A percentile compares a stretch with the other conserved stretches of the same genome.
Evolutionary conservation across 2,329 filamentous ascomycete species (phyloP).

Genomic region (Volutella citrinella): DNA sequence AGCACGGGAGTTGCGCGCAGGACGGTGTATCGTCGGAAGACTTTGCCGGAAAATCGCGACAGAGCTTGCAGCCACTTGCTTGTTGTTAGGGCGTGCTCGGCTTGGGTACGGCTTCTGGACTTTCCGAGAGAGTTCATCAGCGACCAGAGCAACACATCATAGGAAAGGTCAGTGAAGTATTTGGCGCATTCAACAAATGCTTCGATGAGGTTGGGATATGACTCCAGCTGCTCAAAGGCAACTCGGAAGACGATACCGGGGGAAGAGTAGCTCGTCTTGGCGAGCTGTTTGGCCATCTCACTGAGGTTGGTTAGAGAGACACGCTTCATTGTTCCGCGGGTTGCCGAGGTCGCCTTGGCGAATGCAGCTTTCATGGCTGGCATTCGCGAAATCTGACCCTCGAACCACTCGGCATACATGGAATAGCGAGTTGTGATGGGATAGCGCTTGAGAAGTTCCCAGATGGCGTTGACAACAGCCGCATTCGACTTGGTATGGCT

Average conservation of each 20-base stretch:
- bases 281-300: constrained; percentile 81
- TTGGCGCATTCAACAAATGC: constrained; percentile 91
- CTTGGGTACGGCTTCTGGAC: constrained; percentile 60
- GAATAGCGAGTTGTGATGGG: constrained; percentile 75
- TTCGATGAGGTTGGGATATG: constrained; percentile 92
- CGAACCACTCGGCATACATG: constrained; percentile 93
- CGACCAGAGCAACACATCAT: constrained; percentile 92
- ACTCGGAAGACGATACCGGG: constrained; percentile 90
- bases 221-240: constrained; percentile 85
- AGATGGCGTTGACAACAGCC: constrained; percentile 80
- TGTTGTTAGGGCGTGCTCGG: constrained; percentile 66
- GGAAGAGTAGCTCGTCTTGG: constrained; percentile 88
- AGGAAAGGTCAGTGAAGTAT: constrained; percentile 89
- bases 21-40: constrained; percentile 80
- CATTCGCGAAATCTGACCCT: constrained; percentile 70
- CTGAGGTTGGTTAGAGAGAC: constrained; percentile 84
- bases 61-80: constrained; percentile 90
- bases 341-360: constrained; percentile 72
- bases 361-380: constrained; percentile 79
- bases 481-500: constrained; percentile 85
- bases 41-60: constrained; percentile 84
- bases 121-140: constrained; percentile 72
- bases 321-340: constrained; percentile 81
- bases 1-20: constrained; percentile 83
- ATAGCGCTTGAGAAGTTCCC: constrained; percentile 76